A percentile compares a stretch with the other conserved stretches of the same genome.
phyloP scores from a whole-genome alignment of 306 rosid genomes.

The Dryas octopetala region DNA sequence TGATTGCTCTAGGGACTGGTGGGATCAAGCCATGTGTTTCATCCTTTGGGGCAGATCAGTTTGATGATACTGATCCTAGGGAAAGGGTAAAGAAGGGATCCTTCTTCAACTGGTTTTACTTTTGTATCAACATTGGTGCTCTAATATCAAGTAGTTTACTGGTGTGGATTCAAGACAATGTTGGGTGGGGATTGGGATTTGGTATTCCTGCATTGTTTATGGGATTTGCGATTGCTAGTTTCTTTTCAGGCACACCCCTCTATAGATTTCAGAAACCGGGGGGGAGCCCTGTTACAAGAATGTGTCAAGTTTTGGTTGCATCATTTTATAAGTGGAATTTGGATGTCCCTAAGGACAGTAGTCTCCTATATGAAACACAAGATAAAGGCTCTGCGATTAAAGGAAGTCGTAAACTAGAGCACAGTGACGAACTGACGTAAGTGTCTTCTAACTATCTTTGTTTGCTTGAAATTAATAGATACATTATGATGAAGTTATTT shows the following conservation, averaged over 20 bases:
- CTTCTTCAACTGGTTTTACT: constrained; percentile 97
- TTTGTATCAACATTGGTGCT: constrained; percentile 88
- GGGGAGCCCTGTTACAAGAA: constrained; percentile 90
- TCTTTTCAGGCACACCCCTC: constrained; percentile 78
- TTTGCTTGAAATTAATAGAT: not conserved
- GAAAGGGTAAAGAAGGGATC: constrained; percentile 93
- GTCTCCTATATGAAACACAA: constrained; percentile 69
- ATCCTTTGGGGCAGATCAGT: constrained; percentile 96
- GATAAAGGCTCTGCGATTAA: constrained; percentile 78
- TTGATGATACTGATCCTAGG: constrained; percentile 83
- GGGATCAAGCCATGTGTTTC: constrained; percentile 97
- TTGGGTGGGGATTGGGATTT: constrained; percentile 97
- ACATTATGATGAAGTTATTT: not conserved
- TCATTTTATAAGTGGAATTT: constrained; percentile 61
- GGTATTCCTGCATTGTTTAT: constrained; percentile 92
- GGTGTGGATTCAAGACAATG: constrained; percentile 95
- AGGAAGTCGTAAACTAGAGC: constrained; percentile 94
- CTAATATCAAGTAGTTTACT: constrained; percentile 74
- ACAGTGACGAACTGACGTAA: constrained; percentile 80
- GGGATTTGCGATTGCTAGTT: constrained; percentile 80
- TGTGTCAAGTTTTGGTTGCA: constrained; percentile 95
- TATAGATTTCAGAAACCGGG: constrained; percentile 97
- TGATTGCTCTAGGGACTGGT: constrained; percentile 97
- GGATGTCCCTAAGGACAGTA: constrained; percentile 69
- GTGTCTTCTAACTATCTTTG: constrained; percentile 6